Base-by-base conservation (phyloP, 176 grass and related monocot genomes). In the Avena atlantica region DNA sequence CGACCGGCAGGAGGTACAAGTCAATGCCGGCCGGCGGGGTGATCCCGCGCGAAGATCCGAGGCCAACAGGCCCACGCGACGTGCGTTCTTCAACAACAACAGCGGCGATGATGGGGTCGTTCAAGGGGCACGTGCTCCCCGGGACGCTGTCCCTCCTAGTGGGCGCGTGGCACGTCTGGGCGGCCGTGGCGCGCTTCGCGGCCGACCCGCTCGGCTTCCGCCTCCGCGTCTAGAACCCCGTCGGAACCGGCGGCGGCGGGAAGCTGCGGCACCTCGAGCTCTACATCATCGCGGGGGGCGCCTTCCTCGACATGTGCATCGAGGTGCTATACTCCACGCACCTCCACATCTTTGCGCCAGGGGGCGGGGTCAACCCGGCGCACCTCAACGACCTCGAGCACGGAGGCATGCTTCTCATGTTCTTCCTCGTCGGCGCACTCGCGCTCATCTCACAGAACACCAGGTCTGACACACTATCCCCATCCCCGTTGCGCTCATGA, bases 351-450 rank as follows among this genome's bases (percentile, higher is more conserved):
- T 91, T 98, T 85, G 80, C 82, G 0, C 66, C 66, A 4, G 93
- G 63, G 7, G 82, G 78, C 3, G 84, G 80, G 9, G 57, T 95
- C 81, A 98, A 98, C 88, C 90, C 93, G 9, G 88, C 81, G 1
- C 96, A 98, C 73, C 91, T 98, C 82, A 98, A 95, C 75, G 93
- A 98, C 80, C 93, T 98, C 63, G 96, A 98, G 86, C 96, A 98
- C 77, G 93, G 91, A 3, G 93, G 92, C 9, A 98, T 98, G 96
- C 96, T 98, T 0, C 86, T 98, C 70, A 98, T 98, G 96, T 98
- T 95, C 93, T 95, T 95, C 86, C 88, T 98, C 86, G 90, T 91
- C 56, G 96, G 96, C 8, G 53, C 81, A 0, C 78, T 95, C 58
- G 90, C 91, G 0, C 88, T 98, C 19, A 48, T 95, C 8, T 95